Conservation (phyloP, 208 protist species). For the Acanthamoeba rhysodes region DNA sequence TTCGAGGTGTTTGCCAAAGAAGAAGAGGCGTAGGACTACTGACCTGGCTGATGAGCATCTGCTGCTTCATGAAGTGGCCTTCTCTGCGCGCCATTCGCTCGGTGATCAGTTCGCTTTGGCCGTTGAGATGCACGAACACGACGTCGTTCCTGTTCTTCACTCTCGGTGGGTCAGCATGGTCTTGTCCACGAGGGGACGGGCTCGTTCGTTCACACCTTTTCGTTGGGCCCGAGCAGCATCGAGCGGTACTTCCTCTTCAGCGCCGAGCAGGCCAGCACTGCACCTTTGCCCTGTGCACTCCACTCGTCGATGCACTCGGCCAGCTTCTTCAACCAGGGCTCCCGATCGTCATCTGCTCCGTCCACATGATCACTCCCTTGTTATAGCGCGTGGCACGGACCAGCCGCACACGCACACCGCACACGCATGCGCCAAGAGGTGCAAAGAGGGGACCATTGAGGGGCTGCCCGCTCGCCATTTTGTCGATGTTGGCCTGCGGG, state of each 20-base stretch:
- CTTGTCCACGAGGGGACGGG: neutral
- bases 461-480: neutral
- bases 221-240: neutral
- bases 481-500: constrained; percentile 23
- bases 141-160: constrained; percentile 17
- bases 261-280: constrained; percentile 20
- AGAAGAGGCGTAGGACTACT: neutral
- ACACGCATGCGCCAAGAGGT: neutral
- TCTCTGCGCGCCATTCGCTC: neutral
- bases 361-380: neutral
- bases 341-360: neutral
- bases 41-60: constrained; percentile 18
- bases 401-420: neutral
- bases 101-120: neutral
- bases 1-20: neutral
- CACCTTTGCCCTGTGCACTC: neutral
- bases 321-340: constrained; percentile 21
- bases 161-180: neutral
- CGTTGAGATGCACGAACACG: neutral
- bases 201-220: neutral
- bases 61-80: constrained; percentile 32
- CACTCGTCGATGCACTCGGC: constrained; percentile 36
- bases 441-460: neutral
- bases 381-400: neutral
- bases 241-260: constrained; percentile 28